Percentiles rank a stretch among this genome's conserved stretches.
These are phyloP conservation scores for Xylaria cubensis DNA, from an alignment of 495 filamentous ascomycete species.

Conservation along the genomic window DNA sequence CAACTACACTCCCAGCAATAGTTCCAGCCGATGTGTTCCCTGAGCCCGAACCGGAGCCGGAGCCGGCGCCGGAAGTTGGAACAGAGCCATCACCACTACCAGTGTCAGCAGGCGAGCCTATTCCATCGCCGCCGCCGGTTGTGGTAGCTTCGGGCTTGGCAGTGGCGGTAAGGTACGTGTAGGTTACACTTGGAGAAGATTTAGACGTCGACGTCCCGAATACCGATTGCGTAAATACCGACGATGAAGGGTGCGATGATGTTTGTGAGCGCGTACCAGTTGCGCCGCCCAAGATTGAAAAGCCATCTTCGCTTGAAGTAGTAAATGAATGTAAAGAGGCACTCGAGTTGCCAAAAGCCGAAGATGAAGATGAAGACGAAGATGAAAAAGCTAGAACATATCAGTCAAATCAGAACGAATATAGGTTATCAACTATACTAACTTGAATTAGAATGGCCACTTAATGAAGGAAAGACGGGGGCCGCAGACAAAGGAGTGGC, in stretches of 20 bases:
- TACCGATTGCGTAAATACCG: constrained; percentile 23
- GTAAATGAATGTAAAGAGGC: constrained; percentile 40
- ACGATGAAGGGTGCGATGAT: constrained; percentile 7
- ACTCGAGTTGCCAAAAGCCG: constrained; percentile 44
- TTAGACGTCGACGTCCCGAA: constrained; percentile 29
- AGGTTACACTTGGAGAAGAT: constrained; percentile 29
- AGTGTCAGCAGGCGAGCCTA: constrained; percentile 28
- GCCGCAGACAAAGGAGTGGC: constrained; percentile 57
- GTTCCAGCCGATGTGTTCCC: constrained; percentile 35
- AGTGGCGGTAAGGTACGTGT: constrained; percentile 24
- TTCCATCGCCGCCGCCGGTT: constrained; percentile 20
- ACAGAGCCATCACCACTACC: constrained; percentile 22
- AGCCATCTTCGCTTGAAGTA: constrained; percentile 30
- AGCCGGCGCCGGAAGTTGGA: constrained; percentile 10
- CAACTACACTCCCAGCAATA: constrained; percentile 70
- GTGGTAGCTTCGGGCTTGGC: constrained; percentile 14
- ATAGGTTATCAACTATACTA: background rate
- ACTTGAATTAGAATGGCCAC: constrained; percentile 29
- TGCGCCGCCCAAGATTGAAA: constrained; percentile 27
- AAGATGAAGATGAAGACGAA: constrained; percentile 49
- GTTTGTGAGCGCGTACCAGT: constrained; percentile 8
- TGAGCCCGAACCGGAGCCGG: constrained; percentile 28
- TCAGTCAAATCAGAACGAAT: background rate
- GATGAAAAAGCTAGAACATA: constrained; percentile 39
- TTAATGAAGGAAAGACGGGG: constrained; percentile 51